Evolutionary conservation across 2,329 filamentous ascomycete genomes (phyloP).

Genomic region (Alternaria arborescens): DNA sequence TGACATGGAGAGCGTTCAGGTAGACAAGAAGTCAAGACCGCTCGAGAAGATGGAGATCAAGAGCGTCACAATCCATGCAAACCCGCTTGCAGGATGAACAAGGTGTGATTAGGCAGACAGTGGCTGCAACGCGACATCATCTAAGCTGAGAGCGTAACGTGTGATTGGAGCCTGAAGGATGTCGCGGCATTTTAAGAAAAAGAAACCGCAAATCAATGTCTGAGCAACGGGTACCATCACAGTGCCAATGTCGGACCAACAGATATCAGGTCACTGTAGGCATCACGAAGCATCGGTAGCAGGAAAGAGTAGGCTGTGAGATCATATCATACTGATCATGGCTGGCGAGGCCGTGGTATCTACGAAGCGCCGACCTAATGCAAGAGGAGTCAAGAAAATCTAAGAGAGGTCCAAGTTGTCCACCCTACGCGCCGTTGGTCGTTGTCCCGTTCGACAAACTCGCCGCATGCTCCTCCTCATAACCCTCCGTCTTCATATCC

Average conservation of each 20-base stretch:
- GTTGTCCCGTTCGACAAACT: slow-evolving; percentile 29
- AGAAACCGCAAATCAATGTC: neutral
- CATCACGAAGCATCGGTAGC: slow-evolving; percentile 2
- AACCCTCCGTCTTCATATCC: slow-evolving; percentile 93
- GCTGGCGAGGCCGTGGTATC: slow-evolving; percentile 50
- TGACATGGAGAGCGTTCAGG: slow-evolving; percentile 73
- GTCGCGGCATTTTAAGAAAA: neutral
- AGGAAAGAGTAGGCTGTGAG: neutral
- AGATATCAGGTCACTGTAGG: neutral
- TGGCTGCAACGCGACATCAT: slow-evolving; percentile 42
- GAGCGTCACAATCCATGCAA: slow-evolving; percentile 77
- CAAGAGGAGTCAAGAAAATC: slow-evolving; percentile 33
- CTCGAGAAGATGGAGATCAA: slow-evolving; percentile 73
- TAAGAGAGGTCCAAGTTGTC: slow-evolving; percentile 12
- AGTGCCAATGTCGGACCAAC: neutral
- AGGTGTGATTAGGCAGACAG: neutral
- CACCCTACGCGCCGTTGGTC: slow-evolving; percentile 25
- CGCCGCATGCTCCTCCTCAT: slow-evolving; percentile 64
- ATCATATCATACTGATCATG: slow-evolving; percentile 29
- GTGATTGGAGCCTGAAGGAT: neutral
- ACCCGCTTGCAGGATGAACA: slow-evolving; percentile 69
- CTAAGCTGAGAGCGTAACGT: neutral
- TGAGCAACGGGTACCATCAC: neutral
- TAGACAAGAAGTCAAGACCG: slow-evolving; percentile 81
- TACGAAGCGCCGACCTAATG: slow-evolving; percentile 39